Percentiles rank a stretch among this genome's conserved stretches.
Conservation (phyloP, 192 early-diverging fungal species). For the Allomyces javanicus region DNA sequence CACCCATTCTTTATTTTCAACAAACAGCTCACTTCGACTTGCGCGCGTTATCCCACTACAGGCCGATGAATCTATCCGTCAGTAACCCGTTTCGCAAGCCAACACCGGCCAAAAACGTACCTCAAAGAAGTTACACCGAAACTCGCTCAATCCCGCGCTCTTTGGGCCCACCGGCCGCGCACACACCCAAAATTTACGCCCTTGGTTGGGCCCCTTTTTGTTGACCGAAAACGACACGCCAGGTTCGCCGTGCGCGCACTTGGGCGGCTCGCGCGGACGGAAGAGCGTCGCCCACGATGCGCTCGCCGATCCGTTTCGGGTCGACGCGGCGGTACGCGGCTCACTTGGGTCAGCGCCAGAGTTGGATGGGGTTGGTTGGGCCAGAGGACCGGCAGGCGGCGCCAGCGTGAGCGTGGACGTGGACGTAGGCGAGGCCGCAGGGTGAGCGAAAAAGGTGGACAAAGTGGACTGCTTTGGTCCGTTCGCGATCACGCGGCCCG, state of each 20-base stretch:
- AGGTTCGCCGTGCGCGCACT: constrained; percentile 40
- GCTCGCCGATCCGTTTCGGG: constrained; percentile 9
- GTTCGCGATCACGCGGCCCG: no score
- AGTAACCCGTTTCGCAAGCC: no score
- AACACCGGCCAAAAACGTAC: background rate
- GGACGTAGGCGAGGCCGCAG: no score
- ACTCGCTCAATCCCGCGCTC: background rate
- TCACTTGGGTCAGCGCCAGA: constrained; percentile 2
- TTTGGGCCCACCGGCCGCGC: constrained; percentile 22
- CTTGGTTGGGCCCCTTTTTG: constrained; percentile 50
- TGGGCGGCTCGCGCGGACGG: constrained; percentile 21
- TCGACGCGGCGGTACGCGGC: background rate
- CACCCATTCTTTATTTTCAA: no score
- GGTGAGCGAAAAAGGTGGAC: no score
- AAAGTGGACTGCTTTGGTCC: no score
- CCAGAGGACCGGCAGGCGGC: no score
- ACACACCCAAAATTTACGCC: constrained; percentile 45
- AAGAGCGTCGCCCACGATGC: constrained; percentile 40
- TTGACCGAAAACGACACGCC: constrained; percentile 43
- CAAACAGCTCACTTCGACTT: no score
- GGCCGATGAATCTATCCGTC: no score
- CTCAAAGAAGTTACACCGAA: background rate
- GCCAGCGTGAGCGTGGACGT: no score
- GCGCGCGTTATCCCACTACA: no score
- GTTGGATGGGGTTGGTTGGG: background rate